These are phyloP conservation scores for Cladosporium sp. DNA, from an alignment of 2,329 filamentous ascomycete species.

Conservation along the genomic window DNA sequence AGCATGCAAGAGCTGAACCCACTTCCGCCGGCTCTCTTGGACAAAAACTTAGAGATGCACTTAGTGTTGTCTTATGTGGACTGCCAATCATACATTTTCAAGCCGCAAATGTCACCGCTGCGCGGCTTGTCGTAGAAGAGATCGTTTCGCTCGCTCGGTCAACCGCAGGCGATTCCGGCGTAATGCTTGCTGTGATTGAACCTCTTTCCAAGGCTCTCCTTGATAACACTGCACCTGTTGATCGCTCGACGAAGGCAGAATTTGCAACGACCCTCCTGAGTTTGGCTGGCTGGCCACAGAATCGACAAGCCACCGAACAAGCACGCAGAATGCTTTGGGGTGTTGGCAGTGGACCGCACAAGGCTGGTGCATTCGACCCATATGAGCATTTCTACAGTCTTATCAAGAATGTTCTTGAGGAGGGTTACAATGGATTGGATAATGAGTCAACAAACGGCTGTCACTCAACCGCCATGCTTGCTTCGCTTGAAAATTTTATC, in stretches of 20 bases:
- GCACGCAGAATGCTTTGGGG: slow-evolving; percentile 66
- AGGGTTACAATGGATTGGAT: slow-evolving; percentile 49
- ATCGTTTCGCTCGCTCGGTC: slow-evolving; percentile 1
- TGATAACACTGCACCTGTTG: not conserved
- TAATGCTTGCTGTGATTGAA: slow-evolving; percentile 65
- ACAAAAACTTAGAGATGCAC: slow-evolving; percentile 65
- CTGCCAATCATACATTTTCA: slow-evolving; percentile 31
- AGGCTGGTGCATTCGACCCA: slow-evolving; percentile 47
- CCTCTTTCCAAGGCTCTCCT: slow-evolving; percentile 23
- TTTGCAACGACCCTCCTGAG: not conserved
- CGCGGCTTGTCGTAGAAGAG: not conserved
- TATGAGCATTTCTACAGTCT: slow-evolving; percentile 65
- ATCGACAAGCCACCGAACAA: slow-evolving; percentile 60
- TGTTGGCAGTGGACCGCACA: slow-evolving; percentile 36
- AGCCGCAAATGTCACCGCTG: not conserved
- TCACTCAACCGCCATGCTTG: slow-evolving; percentile 27
- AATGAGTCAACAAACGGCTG: not conserved
- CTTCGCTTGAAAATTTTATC: slow-evolving; percentile 44
- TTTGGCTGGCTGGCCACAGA: slow-evolving; percentile 48
- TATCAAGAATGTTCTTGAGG: slow-evolving; percentile 49
- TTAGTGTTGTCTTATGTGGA: slow-evolving; percentile 64
- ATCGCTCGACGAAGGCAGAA: slow-evolving; percentile 11
- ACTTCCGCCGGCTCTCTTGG: slow-evolving; percentile 33
- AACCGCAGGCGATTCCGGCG: slow-evolving; percentile 56
- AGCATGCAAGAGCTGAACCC: slow-evolving; percentile 2